Evolutionary conservation across 768 basidiomycete species (phyloP), one percentile per base, ranked within the genome.

Genomic region (Phanerodontia chrysosporium): DNA sequence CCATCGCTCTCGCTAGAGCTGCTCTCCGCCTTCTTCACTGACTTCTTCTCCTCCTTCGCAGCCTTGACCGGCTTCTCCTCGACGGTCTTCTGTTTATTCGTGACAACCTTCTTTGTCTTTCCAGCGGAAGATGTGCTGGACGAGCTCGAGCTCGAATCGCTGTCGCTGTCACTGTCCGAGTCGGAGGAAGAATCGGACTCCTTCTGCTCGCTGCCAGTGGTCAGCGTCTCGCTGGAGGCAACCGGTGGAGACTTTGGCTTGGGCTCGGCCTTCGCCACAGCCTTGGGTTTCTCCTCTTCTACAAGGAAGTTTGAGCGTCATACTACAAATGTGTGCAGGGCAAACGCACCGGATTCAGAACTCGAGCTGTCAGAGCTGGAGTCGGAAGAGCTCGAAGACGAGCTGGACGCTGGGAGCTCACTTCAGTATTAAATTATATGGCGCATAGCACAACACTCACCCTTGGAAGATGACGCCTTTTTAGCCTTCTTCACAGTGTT

Each of bases 321-420:
- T 6, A 16, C 18, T 2, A 29, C n/a, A 25, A n/a, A 27, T 12
- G 25, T 16, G n/a, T 13, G 56, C 9, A 49, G 22, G 9, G 13
- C 13, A 3, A 35, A 18, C 36, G 2, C n/a, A 58, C 49, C 58
- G 12, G 58, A 58, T 3, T 52, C 58, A 28, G 49, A 58, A 51
- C 58, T 58, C 6, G 60, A 61, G 32, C 25, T 45, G 49, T 53
- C 55, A 28, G 63, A 64, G 36, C 57, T 58, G 0, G 64, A 65
- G 28, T 63, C 61, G 0, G 60, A 63, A 13, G 58, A 61, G 48
- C 55, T 61, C 57, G 56, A 58, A 12, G 64, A 63, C 35, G 39
- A 62, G 39, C 39, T 42, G 16, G 39, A 18, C 21, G 60, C 55
- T 57, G 32, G 21, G 4, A 24, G 22, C 14, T n/a, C 24, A 21